Conservation (phyloP, 2,329 filamentous ascomycete genomes). For the Trichoderma endophyticum region DNA sequence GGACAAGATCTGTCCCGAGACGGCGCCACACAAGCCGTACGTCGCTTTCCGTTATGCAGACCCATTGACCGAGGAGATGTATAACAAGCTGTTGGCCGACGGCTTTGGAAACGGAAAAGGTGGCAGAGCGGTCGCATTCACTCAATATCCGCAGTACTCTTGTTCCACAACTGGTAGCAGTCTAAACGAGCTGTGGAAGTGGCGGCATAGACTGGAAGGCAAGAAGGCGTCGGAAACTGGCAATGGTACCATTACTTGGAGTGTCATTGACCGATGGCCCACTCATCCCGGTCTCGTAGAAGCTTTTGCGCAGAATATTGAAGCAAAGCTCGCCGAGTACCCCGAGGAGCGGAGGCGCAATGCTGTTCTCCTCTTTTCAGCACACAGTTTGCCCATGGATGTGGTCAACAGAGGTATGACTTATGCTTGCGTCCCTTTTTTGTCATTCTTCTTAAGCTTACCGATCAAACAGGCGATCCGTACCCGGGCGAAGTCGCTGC, state of each 20-base stretch:
- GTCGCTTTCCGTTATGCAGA: conserved; percentile 95
- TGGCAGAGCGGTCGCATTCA: conserved; percentile 94
- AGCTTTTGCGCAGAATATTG: conserved; percentile 89
- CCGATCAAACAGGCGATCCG: conserved; percentile 63
- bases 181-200: conserved; percentile 97
- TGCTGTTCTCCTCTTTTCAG: conserved; percentile 88
- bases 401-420: conserved; percentile 81
- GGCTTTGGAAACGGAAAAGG: conserved; percentile 87
- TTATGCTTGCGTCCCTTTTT: conserved; percentile 26
- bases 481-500: conserved; percentile 95
- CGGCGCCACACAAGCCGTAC: conserved; percentile 94
- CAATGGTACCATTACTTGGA: conserved; percentile 82
- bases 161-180: conserved; percentile 97
- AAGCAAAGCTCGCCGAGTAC: conserved; percentile 79
- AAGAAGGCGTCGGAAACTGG: conserved; percentile 55
- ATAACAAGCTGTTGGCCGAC: conserved; percentile 75
- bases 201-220: conserved; percentile 83
- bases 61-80: conserved; percentile 92
- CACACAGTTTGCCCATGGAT: conserved; percentile 93
- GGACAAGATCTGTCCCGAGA: conserved; percentile 85
- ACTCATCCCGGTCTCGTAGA: conserved; percentile 86
- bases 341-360: conserved; percentile 74
- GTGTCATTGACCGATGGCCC: conserved; percentile 97
- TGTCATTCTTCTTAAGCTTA: background rate
- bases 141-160: conserved; percentile 97